Percentiles rank a stretch among this genome's conserved stretches.
These are phyloP conservation scores for Aspergillus nanangensis DNA, from an alignment of 495 filamentous ascomycete genomes.

Conservation along the genomic window DNA sequence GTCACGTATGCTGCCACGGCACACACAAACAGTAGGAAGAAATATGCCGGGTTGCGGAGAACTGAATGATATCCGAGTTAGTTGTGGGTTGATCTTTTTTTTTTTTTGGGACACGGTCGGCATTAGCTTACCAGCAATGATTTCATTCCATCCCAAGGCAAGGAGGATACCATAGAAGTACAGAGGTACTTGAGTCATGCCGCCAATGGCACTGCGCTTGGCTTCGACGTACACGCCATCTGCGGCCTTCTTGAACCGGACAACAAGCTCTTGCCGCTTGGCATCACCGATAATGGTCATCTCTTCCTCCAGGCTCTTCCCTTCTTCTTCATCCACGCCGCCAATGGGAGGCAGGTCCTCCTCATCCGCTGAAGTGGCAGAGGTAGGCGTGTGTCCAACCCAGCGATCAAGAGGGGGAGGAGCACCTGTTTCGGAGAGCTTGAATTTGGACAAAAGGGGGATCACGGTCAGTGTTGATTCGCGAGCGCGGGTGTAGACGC, in stretches of 20 bases:
- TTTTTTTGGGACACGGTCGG: not conserved
- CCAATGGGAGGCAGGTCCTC: slow-evolving; percentile 84
- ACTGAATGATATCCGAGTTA: slow-evolving; percentile 47
- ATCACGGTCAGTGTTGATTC: slow-evolving; percentile 88
- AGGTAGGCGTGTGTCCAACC: slow-evolving; percentile 74
- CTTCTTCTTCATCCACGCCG: slow-evolving; percentile 87
- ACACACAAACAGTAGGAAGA: slow-evolving; percentile 76
- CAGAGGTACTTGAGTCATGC: slow-evolving; percentile 87
- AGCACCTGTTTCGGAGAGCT: slow-evolving; percentile 59
- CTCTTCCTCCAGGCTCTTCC: slow-evolving; percentile 90
- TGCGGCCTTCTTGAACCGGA: slow-evolving; percentile 96
- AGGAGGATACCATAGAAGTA: slow-evolving; percentile 91
- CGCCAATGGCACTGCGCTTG: slow-evolving; percentile 92
- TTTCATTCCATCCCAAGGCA: slow-evolving; percentile 95
- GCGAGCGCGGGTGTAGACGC: slow-evolving; percentile 82
- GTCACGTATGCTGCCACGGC: slow-evolving; percentile 78
- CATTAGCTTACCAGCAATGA: slow-evolving; percentile 78
- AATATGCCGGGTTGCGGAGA: slow-evolving; percentile 86
- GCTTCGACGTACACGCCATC: slow-evolving; percentile 97
- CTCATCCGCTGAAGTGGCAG: slow-evolving; percentile 76
- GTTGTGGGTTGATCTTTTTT: not conserved
- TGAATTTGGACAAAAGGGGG: slow-evolving; percentile 83
- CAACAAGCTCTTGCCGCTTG: slow-evolving; percentile 81
- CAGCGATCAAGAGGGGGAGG: slow-evolving; percentile 79
- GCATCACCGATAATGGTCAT: slow-evolving; percentile 87